Evolutionary conservation across 2,329 filamentous ascomycete genomes (phyloP), one percentile per base, ranked within the genome.

Genomic region (Fusarium sp.): DNA sequence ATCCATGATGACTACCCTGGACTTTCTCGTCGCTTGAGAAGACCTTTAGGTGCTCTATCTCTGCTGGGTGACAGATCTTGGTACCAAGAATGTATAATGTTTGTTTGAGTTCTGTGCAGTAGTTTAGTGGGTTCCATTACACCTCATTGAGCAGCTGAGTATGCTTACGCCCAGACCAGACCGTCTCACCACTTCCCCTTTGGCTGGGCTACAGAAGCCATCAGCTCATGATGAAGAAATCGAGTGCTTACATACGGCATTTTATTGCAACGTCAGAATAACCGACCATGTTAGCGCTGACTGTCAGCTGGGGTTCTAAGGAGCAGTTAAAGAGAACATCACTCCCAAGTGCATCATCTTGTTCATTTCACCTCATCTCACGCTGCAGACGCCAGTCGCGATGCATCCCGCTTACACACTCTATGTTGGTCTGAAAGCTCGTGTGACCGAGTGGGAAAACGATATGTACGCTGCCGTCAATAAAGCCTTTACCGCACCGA

Each of bases 401-500:
- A 64, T 64, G 61, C 61, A 64, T 41, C 61, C 57, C 3, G 61
- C 47, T 28, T 64, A 65, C 5, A 57, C 57, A 3, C 13, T 64
- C 5, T 64, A 65, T 9, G 31, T 58, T n/a, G 56, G 56, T 5
- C 51, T 61, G 4, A 28, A 25, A 13, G 42, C 57, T 6, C 46
- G 36, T 5, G 25, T 61, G 32, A n/a, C 56, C 1, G 46, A 57
- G 11, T 49, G 52, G 46, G 53, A 58, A 40, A 47, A 44, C 0
- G 40, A 43, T 6, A 19, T 61, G 12, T 43, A 40, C 34, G 38
- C 34, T 5, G 25, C 40, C 2, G 7, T 64, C 8, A 58, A 24
- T 8, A 52, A 49, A 6, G 49, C 35, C 0, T 42, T 65, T 29
- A 24, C 15, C 7, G 6, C 9, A 4, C 44, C 35, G 4, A 24